A percentile compares a stretch with the other conserved stretches of the same genome.
Evolutionary conservation across 2,329 filamentous ascomycete genomes (phyloP).

Genomic region (Colletotrichum sansevieriae): DNA sequence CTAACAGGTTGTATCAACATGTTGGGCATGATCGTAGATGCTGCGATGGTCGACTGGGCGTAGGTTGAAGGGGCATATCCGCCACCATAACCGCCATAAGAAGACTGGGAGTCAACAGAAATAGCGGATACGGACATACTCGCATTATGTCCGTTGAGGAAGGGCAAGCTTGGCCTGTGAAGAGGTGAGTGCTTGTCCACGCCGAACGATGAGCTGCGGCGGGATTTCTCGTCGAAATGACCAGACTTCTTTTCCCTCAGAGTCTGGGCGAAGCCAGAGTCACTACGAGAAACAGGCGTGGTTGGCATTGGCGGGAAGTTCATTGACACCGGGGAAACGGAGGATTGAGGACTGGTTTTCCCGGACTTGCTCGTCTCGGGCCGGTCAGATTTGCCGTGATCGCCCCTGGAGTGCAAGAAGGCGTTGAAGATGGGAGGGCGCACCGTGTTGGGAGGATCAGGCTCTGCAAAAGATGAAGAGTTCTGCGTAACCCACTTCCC

Average conservation of each 20-base stretch:
- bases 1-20: constrained; percentile 83
- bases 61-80: constrained; percentile 87
- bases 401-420: constrained; percentile 82
- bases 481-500: constrained; percentile 91
- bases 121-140: constrained; percentile 71
- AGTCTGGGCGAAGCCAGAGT: constrained; percentile 91
- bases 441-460: constrained; percentile 63
- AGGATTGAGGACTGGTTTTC: constrained; percentile 72
- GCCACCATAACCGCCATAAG: constrained; percentile 80
- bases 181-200: constrained; percentile 77
- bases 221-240: constrained; percentile 86
- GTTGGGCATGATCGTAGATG: constrained; percentile 88
- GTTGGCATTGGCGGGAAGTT: constrained; percentile 82
- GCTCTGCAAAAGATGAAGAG: constrained; percentile 86
- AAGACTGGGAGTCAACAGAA: constrained; percentile 76
- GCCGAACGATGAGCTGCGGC: constrained; percentile 93
- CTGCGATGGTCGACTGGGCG: constrained; percentile 86
- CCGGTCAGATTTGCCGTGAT: constrained; percentile 76
- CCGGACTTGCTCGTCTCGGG: constrained; percentile 80
- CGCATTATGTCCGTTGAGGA: constrained; percentile 74
- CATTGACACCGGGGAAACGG: constrained; percentile 81
- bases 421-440: constrained; percentile 88
- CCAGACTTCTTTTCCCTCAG: constrained; percentile 94
- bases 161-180: constrained; percentile 79
- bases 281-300: constrained; percentile 87